These are phyloP conservation scores for Nannochloropsis granulata DNA, from an alignment of 108 stramenopile species.

Conservation along the genomic window DNA sequence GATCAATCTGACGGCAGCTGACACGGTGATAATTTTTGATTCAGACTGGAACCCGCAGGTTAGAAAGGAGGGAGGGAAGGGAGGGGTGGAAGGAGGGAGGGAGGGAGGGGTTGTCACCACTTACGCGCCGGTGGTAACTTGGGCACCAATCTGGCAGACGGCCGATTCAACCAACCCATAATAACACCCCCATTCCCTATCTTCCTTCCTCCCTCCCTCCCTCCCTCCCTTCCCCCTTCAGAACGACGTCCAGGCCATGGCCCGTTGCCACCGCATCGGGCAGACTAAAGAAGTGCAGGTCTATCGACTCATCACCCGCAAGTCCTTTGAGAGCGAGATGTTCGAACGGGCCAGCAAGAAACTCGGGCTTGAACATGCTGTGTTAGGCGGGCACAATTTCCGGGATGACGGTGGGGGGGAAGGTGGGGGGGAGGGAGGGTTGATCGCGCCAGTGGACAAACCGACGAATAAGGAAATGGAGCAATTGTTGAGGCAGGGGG, in stretches of 20 bases:
- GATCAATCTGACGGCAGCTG: constrained; percentile 95
- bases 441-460: neutral
- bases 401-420: constrained; percentile 49
- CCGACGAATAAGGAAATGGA: constrained; percentile 41
- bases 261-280: constrained; percentile 96
- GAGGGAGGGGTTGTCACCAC: too few species aligned
- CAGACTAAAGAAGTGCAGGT: constrained; percentile 88
- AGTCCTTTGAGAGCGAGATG: constrained; percentile 91
- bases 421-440: constrained; percentile 50
- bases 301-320: constrained; percentile 86
- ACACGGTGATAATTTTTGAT: constrained; percentile 62
- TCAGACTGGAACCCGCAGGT: constrained; percentile 88
- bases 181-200: neutral
- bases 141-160: too few species aligned
- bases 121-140: too few species aligned
- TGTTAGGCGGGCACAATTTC: constrained; percentile 78
- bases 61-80: neutral
- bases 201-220: neutral
- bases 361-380: constrained; percentile 97
- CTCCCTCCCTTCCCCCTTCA: constrained; percentile 29
- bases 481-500: constrained; percentile 40
- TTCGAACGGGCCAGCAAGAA: constrained; percentile 92
- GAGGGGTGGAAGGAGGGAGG: too few species aligned
- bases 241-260: constrained; percentile 97
- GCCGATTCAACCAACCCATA: too few species aligned